Base-by-base conservation (phyloP, 192 early-diverging fungal species). In the Backusella circina region DNA sequence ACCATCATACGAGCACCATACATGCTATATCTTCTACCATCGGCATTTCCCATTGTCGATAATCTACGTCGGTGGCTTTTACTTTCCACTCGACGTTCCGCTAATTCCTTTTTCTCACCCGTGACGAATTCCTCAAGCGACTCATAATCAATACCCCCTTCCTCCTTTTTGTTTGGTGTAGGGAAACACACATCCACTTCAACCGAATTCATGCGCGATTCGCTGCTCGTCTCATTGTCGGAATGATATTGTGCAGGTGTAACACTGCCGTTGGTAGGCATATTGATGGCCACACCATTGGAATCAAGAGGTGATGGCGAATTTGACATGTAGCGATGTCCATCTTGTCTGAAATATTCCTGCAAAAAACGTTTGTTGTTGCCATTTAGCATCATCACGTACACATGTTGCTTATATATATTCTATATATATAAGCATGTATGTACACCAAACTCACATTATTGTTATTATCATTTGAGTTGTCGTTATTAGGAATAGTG, bases 121-220 rank as follows among this genome's bases (percentile, higher is more conserved):
- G 57, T 36, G 38, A 81, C 54, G 50, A 57, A 81, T 8, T 70
- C 39, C 54, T 81, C 75, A 23, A 81, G 36, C 26, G 67, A 67
- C 1, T 77, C 72, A 26, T 50, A 77, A 28, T 81, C 79, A 21
- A 81, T 70, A 2, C 61, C 72, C 12, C 26, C 41, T 37, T 77
- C 38, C 31, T 41, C 32, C 18, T 36, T 39, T 47, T 74, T 65
- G 16, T 70, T 67, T 5, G 65, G 67, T 8, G 51, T 44, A 41
- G 79, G 75, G 33, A 77, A 74, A 32, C 79, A 81, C 6, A 81
- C 73, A 67, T 81, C 79, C 13, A 68, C 75, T 67, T 81, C 51
- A 0, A 74, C 44, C n/a, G 73, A 69, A 30, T 41, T 41, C 41
- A 70, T 47, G 15, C 39, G 41, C 1, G 69, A 70, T 13, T 70